These are phyloP conservation scores for Penicillium sp. DNA, from an alignment of 2,329 filamentous ascomycete species.

Conservation along the genomic window DNA sequence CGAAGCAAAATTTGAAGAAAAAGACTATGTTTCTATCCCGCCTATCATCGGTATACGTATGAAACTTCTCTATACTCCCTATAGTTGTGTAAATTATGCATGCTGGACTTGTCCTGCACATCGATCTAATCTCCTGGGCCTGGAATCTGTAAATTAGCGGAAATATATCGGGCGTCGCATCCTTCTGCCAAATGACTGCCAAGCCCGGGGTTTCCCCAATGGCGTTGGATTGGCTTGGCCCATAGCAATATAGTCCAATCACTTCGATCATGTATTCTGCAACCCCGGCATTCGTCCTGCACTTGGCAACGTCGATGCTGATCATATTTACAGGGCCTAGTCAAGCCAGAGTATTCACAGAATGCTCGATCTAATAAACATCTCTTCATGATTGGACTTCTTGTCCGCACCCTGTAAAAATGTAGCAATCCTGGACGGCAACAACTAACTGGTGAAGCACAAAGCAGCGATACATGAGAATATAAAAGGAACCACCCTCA, in stretches of 20 bases:
- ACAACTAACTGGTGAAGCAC: too few species aligned
- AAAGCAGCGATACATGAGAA: background rate
- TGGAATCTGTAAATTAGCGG: background rate
- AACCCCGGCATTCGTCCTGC: background rate
- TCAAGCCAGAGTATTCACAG: background rate
- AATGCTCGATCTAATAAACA: background rate
- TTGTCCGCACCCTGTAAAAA: slow-evolving; percentile 2
- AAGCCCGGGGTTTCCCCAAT: background rate
- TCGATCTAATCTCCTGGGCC: background rate
- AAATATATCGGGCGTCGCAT: slow-evolving; percentile 1
- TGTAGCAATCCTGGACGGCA: background rate
- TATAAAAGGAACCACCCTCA: background rate
- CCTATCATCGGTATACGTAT: background rate
- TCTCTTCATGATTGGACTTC: background rate
- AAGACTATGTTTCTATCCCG: background rate
- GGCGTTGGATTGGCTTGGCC: background rate
- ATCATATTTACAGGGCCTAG: background rate
- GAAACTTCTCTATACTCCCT: background rate
- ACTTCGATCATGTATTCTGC: background rate
- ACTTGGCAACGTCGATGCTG: background rate
- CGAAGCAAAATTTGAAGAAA: background rate
- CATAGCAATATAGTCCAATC: background rate
- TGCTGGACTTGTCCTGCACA: background rate
- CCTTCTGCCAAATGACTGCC: background rate
- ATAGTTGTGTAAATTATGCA: background rate